These are phyloP conservation scores for Sugiyamaella pinicola DNA, from an alignment of 1,139 yeast species.

Conservation along the genomic window DNA sequence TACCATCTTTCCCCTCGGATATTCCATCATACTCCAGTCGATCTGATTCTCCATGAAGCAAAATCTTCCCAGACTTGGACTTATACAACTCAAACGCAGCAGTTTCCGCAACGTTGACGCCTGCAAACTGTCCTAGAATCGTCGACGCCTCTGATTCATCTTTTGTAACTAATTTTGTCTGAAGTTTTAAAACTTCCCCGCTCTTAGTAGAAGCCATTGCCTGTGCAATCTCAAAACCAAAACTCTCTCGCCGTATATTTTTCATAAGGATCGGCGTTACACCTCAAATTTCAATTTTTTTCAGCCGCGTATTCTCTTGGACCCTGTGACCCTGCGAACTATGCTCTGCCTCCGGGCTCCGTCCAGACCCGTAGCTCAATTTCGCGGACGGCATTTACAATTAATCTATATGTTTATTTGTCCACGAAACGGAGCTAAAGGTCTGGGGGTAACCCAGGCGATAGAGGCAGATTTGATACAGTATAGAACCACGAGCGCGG, in stretches of 20 bases:
- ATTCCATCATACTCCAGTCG: constrained; percentile 72
- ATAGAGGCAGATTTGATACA: too few species aligned
- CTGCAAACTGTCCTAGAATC: constrained; percentile 64
- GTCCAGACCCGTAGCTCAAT: too few species aligned
- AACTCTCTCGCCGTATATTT: not conserved
- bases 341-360: too few species aligned
- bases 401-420: too few species aligned
- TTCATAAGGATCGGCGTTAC: not conserved
- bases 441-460: too few species aligned
- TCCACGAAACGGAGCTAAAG: too few species aligned
- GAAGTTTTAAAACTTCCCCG: constrained; percentile 9
- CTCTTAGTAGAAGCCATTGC: constrained; percentile 4
- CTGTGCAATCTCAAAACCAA: not conserved
- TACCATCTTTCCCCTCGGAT: constrained; percentile 47
- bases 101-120: constrained; percentile 61
- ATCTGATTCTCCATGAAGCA: constrained; percentile 78
- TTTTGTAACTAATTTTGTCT: constrained; percentile 9
- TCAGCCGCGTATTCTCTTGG: not conserved
- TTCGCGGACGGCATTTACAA: too few species aligned
- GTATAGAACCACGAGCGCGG: too few species aligned
- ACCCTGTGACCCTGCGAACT: not conserved
- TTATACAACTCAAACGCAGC: constrained; percentile 67
- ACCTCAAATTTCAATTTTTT: not conserved
- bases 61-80: constrained; percentile 48
- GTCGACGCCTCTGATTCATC: constrained; percentile 17